Base-by-base conservation (phyloP, 2,329 filamentous ascomycete genomes). In the Aspergillus proliferans region DNA sequence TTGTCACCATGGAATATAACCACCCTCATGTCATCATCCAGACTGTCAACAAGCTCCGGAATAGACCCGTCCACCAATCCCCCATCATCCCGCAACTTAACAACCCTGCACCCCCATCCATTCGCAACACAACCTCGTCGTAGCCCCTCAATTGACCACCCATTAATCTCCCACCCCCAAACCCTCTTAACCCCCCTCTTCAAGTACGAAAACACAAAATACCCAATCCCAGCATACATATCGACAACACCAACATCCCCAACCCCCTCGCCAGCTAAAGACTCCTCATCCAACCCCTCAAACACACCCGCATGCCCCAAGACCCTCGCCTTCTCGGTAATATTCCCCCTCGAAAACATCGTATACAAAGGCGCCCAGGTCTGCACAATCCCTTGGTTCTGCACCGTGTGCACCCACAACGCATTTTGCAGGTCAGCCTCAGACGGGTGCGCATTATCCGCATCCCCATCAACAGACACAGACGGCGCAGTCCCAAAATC, bases 301-400 rank as follows among this genome's bases (percentile, higher is more conserved):
- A 73, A 67, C 12, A 48, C 58, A 6, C 6, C 62, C 6, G 71
- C 65, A 1, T 78, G 56, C 0, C 64, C 65, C 4, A 95, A 69
- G 1, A 96, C 70, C 10, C 92, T 76, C 0, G 86, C 83, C 66
- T 96, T 97, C 70, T 97, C 92, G 45, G 84, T 86, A 51, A 96
- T 76, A 67, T 96, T 97, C 3, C 92, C 91, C 1, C 90, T 81
- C 53, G 86, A 90, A 67, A 97, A 97, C 91, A 96, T 96, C 22
- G 90, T 95, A 76, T 89, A 91, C 1, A 84, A 71, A 12, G 92
- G 92, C 1, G 90, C 87, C 91, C 91, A 97, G 2, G 80, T 84
- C 71, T 97, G 92, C 33, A 74, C 70, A 50, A 97, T 86, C 2
- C 85, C 86, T 50, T 81, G 77, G 61, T 89, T 88, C 65, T 95